Evolutionary conservation across 2,329 filamentous ascomycete genomes (phyloP), one percentile per base, ranked within the genome.

Genomic region (Diaporthe citriasiana): DNA sequence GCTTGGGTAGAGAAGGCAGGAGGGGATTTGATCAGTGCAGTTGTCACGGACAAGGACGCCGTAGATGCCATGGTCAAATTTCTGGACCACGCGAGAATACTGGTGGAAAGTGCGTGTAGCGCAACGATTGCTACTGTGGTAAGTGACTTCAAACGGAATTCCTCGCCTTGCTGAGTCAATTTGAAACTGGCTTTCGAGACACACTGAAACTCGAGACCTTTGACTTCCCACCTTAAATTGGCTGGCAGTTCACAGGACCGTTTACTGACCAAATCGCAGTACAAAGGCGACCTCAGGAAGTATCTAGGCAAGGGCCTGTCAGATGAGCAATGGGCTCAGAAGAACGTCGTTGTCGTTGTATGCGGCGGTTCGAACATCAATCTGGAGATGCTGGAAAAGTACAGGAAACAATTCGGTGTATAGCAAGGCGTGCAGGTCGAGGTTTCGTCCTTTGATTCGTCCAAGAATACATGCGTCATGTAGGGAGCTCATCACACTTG

Each of bases 31-130:
- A 85, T 86, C 50, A 91, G 88, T 76, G 83, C 89, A 3, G 92
- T 95, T 0, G 85, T 97, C 12, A 87, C 87, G 3, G 94, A 97
- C 78, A 91, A 91, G 4, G 94, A 97, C 79, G 95, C 96, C 0
- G 94, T 94, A 27, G 89, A 92, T 83, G 95, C 92, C 3, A 93
- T 93, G 71, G 91, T 93, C 79, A 87, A 90, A 33, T 92, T 98
- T 76, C 92, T 94, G 13, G 93, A 98, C 77, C 95, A 97, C 75
- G 94, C 95, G 78, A 86, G 93, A 35, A 84, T 96, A 73, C 85
- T 98, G 73, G 94, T 98, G 4, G 96, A 98, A 85, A 86, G 93
- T 47, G 92, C 95, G 0, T 98, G 96, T 81, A 95, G 95, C 0
- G 95, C 96, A 8, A 93, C 93, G 70, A 83, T 97, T 17, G 94